Evolutionary conservation across 306 rosid genomes (phyloP), one percentile per base, ranked within the genome.

Genomic region (Dryas octopetala): DNA sequence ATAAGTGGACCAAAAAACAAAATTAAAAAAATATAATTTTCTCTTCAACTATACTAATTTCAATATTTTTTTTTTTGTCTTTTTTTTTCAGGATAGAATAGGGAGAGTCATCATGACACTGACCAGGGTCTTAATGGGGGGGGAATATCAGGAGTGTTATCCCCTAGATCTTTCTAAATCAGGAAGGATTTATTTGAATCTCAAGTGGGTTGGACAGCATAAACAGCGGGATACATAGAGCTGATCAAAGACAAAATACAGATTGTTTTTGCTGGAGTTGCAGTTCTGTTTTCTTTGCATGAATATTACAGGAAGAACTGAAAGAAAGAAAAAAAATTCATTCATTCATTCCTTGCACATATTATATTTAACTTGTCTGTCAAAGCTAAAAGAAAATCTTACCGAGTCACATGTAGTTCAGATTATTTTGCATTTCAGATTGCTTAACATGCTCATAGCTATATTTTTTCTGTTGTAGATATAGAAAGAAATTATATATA

Each of bases 101-200:
- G 97, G 98, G 53, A 90, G 83, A 74, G 90, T 86, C 47, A 73
- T 88, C 80, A 63, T 91, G 93, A 90, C 98, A 43, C 87, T 95
- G 32, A 95, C 97, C 0, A 95, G 87, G 81, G 93, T 73, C 47
- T 68, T 90, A 43, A 47, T 90, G 61, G 94, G 91, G 85, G 93
- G 96, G 57, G 98, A 95, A 80, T 81, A 79, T 74, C 86, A 76
- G 59, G 93, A 84, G 48, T 72, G 86, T 58, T 87, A 49, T 76
- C 76, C 75, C 19, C 59, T 91, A 16, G 91, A 90, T 9, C 87
- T 82, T 50, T 85, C 97, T 50, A 86, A 89, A 89, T 87, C 98
- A 7, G 98, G 97, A 78, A 81, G 64, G 73, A 55, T 95, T 23
- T 58, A 57, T 49, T 49, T 92, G 80, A 82, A 83, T 81, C 74